phyloP scores from a whole-genome alignment of 2,329 filamentous ascomycete genomes.

The Drechslera avenae region DNA sequence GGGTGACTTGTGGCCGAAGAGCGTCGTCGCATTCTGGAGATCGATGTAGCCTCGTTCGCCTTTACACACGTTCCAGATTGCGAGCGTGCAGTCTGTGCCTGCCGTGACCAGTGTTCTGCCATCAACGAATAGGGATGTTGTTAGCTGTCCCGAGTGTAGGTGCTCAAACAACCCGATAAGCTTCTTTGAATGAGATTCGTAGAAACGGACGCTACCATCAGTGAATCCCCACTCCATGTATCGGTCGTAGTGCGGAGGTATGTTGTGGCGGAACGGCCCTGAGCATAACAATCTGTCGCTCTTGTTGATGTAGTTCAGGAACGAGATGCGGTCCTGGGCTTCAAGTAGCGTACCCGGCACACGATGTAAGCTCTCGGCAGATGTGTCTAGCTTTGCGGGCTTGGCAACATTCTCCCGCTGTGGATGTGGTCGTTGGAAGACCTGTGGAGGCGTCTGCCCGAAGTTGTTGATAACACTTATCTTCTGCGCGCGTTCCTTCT shows the following conservation, averaged over 20 bases:
- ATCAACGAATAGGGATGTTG: conserved; percentile 81
- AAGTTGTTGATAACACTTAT: conserved; percentile 99
- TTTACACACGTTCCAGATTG: conserved; percentile 75
- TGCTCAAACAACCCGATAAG: conserved; percentile 90
- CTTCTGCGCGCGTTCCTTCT: conserved; percentile 82
- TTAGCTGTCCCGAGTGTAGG: conserved; percentile 87
- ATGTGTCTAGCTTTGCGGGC: conserved; percentile 74
- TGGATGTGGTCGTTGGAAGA: conserved; percentile 83
- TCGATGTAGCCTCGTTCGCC: conserved; percentile 70
- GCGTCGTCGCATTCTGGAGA: conserved; percentile 74
- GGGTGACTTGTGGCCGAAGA: conserved; percentile 88
- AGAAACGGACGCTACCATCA: conserved; percentile 91
- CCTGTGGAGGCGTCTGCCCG: conserved; percentile 94
- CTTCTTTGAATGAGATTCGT: conserved; percentile 80
- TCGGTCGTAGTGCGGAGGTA: conserved; percentile 84
- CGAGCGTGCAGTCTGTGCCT: conserved; percentile 89
- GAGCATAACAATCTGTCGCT: conserved; percentile 83
- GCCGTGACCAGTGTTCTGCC: conserved; percentile 90
- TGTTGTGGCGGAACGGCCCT: conserved; percentile 81
- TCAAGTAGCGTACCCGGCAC: conserved; percentile 78
- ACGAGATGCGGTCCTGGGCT: conserved; percentile 78
- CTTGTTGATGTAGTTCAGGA: conserved; percentile 77
- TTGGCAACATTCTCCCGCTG: conserved; percentile 71
- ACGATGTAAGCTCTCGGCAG: conserved; percentile 75
- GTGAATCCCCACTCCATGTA: conserved; percentile 96